A percentile compares a stretch with the other conserved stretches of the same genome.
These are phyloP conservation scores for Shiraia bambusicola DNA, from an alignment of 2,329 filamentous ascomycete genomes.

Conservation along the genomic window DNA sequence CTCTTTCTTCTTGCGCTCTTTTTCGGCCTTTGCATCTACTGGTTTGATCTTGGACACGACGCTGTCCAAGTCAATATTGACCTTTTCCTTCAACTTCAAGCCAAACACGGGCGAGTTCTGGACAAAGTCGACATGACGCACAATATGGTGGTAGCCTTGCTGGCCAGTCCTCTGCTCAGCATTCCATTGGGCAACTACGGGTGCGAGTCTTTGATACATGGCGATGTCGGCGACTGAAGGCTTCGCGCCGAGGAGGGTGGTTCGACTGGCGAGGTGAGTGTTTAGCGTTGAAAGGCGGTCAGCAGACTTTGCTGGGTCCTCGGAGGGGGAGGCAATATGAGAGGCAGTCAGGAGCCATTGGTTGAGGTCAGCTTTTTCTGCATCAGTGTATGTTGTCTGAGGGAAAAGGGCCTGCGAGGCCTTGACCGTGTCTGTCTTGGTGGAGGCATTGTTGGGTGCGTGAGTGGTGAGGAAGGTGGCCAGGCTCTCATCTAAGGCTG, in stretches of 20 bases:
- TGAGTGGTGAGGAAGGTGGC: conserved; percentile 40
- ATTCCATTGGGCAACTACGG: conserved; percentile 75
- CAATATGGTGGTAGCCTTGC: conserved; percentile 85
- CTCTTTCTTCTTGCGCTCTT: conserved; percentile 95
- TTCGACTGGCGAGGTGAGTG: conserved; percentile 81
- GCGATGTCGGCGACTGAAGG: conserved; percentile 85
- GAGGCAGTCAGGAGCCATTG: conserved; percentile 83
- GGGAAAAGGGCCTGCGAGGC: conserved; percentile 65
- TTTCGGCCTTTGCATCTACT: conserved; percentile 89
- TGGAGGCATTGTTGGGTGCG: conserved; percentile 41
- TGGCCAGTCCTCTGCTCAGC: conserved; percentile 86
- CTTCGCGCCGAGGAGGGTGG: conserved; percentile 86
- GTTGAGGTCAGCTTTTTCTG: conserved; percentile 83
- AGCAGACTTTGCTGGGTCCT: conserved; percentile 58
- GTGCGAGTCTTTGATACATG: conserved; percentile 76
- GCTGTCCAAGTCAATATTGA: conserved; percentile 75
- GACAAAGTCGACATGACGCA: conserved; percentile 90
- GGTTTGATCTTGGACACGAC: conserved; percentile 86
- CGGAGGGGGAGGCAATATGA: conserved; percentile 62
- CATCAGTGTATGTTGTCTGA: conserved; percentile 68
- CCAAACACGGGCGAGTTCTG: conserved; percentile 78
- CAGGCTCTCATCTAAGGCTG: conserved; percentile 39
- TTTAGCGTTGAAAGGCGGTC: conserved; percentile 79
- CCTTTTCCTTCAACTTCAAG: conserved; percentile 73
- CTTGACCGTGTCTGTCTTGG: conserved; percentile 43